These are phyloP conservation scores for Colletotrichum liaoningense DNA, from an alignment of 2,329 filamentous ascomycete genomes.

Conservation along the genomic window DNA sequence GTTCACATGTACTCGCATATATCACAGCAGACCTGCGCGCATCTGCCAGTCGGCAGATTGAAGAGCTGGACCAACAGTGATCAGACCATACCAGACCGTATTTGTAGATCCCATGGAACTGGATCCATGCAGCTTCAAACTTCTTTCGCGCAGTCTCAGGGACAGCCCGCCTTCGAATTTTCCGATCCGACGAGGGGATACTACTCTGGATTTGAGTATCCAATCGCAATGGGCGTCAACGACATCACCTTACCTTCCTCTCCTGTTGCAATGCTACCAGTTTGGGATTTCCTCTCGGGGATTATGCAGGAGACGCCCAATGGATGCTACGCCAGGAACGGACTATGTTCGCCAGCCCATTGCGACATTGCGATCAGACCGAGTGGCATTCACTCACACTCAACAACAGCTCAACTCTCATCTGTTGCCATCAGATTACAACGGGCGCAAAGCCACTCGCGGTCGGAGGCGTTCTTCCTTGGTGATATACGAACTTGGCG, in stretches of 20 bases:
- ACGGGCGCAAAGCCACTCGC: not conserved
- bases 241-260: conserved; percentile 5
- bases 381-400: not conserved
- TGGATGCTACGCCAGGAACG: conserved; percentile 1
- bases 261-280: not conserved
- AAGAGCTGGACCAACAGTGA: not conserved
- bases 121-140: not conserved
- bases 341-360: conserved; percentile 12
- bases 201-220: conserved; percentile 1
- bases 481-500: not conserved
- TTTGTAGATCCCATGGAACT: not conserved
- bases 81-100: not conserved
- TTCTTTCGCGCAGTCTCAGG: not conserved
- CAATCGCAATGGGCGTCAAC: conserved; percentile 22
- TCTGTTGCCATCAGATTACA: not conserved
- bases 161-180: not conserved
- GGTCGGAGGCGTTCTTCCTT: not conserved
- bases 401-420: not conserved
- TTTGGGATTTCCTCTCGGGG: not conserved
- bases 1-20: not conserved
- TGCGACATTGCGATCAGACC: conserved; percentile 16
- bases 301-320: not conserved
- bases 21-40: not conserved
- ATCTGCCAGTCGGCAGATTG: not conserved
- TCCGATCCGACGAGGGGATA: not conserved